phyloP scores from a whole-genome alignment of 768 basidiomycete genomes.

The Calocera viscosa region DNA sequence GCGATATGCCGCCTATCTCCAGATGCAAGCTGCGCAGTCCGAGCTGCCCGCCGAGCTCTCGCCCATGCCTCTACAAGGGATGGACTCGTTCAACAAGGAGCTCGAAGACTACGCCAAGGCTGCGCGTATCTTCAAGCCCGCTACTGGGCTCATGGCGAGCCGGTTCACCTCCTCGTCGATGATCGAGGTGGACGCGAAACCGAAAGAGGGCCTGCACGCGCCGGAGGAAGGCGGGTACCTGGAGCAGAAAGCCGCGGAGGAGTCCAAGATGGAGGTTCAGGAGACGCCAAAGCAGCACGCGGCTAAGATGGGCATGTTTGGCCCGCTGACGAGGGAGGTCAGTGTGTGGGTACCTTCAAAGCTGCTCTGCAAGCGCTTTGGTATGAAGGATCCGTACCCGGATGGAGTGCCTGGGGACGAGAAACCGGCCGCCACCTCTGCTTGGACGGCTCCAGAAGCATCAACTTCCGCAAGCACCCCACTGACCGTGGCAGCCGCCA shows the following conservation, averaged over 20 bases:
- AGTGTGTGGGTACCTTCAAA: constrained; percentile 68
- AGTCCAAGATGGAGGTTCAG: constrained; percentile 39
- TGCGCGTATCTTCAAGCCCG: constrained; percentile 81
- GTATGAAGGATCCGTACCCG: constrained; percentile 75
- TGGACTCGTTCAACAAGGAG: constrained; percentile 68
- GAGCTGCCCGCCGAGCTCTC: constrained; percentile 36
- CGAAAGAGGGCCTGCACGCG: constrained; percentile 55
- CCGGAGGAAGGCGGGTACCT: constrained; percentile 37
- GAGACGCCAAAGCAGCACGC: constrained; percentile 70
- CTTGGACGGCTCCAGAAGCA: constrained; percentile 24
- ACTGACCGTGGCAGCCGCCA: constrained; percentile 11
- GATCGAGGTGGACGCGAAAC: constrained; percentile 50
- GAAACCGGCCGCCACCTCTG: constrained; percentile 15
- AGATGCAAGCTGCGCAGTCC: constrained; percentile 46
- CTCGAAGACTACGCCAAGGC: constrained; percentile 75
- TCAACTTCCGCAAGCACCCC: constrained; percentile 15
- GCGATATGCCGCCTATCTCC: constrained; percentile 73
- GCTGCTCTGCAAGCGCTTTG: constrained; percentile 85
- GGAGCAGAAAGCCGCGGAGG: constrained; percentile 29
- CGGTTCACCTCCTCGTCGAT: constrained; percentile 77
- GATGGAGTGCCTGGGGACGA: constrained; percentile 27
- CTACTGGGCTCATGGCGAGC: constrained; percentile 82
- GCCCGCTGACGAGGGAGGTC: constrained; percentile 66
- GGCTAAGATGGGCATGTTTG: constrained; percentile 80
- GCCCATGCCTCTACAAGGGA: constrained; percentile 44